Base-by-base conservation (phyloP, 371 early-diverging fungal species). In the Syncephalastrum monosporum region DNA sequence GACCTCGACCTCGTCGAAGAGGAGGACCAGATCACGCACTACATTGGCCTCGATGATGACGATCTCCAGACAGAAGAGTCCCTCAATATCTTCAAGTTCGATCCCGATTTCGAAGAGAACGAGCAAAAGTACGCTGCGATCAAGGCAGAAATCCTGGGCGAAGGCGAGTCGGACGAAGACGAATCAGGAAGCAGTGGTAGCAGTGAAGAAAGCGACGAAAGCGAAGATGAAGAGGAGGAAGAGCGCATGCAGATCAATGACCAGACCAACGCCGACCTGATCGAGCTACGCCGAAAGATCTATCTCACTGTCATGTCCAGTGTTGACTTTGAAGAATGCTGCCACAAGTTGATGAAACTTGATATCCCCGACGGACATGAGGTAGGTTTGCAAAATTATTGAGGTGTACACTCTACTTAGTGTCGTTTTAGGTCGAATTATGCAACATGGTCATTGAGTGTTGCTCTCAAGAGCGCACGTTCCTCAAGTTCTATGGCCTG, bases 361-460 rank as follows among this genome's bases (percentile, higher is more conserved):
- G 69, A 88, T 51, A 83, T 97, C 29, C 85, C 82, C 49, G 86
- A 85, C 53, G 95, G 91, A 48, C 90, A 94, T 58, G 92, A 95
- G 73, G 84, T 83, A 77, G 46, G 6, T 47, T 2, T 33, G 15
- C 17, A 33, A n/a, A n/a, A n/a, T 14, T 24, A 38, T 3, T 0
- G 44, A 27, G 24, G n/a, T 33, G 47, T 33, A 25, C n/a, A 14
- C 27, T 16, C 59, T 24, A 61, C 25, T 45, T 25, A 46, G 45
- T 21, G 43, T 51, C 24, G 23, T 13, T 41, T 5, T 69, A 86
- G 82, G 82, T 89, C 54, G 97, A 96, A 72, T 71, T 98, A 45
- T 88, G 88, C 71, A 92, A 92, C 67, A 98, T 98, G 98, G 83
- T 98, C 38, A 91, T 97, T 58, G 98, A 98, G 66, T 95, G 97